Conservation (phyloP, 192 early-diverging fungal species). For the Rhizophagus clarus region DNA sequence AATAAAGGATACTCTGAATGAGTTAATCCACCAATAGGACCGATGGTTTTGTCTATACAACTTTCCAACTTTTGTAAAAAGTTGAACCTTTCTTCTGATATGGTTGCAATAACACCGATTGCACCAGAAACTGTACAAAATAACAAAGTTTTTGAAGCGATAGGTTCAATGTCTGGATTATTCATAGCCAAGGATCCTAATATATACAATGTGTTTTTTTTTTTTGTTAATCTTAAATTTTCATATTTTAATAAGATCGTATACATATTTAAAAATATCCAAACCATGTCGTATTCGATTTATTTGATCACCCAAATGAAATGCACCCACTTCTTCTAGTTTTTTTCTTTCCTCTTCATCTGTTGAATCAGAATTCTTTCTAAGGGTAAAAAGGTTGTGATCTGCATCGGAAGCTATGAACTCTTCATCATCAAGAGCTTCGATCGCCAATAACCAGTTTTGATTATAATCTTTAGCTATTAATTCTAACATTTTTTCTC, state of each 20-base stretch:
- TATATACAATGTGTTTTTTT: not conserved
- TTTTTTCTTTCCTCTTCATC: slow-evolving; percentile 54
- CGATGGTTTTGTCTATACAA: slow-evolving; percentile 60
- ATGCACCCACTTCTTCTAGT: slow-evolving; percentile 66
- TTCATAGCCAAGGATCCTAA: slow-evolving; percentile 79
- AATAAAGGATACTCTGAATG: slow-evolving; percentile 54
- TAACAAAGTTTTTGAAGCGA: slow-evolving; percentile 58
- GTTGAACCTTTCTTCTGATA: slow-evolving; percentile 61
- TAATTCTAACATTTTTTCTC: slow-evolving; percentile 45
- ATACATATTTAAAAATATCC: not conserved
- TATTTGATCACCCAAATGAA: slow-evolving; percentile 79
- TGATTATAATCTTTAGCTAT: slow-evolving; percentile 63
- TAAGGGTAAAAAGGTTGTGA: slow-evolving; percentile 62
- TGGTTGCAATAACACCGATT: slow-evolving; percentile 74
- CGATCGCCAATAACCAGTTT: slow-evolving; percentile 67
- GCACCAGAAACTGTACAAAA: slow-evolving; percentile 81
- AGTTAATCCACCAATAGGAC: slow-evolving; percentile 59
- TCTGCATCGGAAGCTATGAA: slow-evolving; percentile 63
- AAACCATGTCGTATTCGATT: slow-evolving; percentile 79
- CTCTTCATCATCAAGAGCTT: slow-evolving; percentile 57
- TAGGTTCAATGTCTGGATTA: slow-evolving; percentile 60
- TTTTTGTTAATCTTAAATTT: not conserved
- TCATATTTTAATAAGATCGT: not conserved
- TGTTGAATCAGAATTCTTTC: slow-evolving; percentile 51
- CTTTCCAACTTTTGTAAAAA: slow-evolving; percentile 64